phyloP scores from a whole-genome alignment of 371 early-diverging fungal species.

The Lichtheimia ramosa region DNA sequence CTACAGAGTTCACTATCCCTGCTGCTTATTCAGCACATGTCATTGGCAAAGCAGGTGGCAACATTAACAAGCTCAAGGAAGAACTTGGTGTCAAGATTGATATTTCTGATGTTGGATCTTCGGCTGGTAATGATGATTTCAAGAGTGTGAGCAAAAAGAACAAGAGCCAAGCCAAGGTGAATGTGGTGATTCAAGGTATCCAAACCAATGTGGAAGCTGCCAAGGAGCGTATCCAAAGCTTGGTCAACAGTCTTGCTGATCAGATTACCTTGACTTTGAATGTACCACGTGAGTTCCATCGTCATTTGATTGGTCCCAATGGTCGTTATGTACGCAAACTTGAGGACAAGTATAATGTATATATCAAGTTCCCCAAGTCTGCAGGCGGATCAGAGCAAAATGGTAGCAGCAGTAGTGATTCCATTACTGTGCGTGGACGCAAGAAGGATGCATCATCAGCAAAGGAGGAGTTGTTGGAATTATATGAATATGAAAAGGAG shows the following conservation, averaged over 20 bases:
- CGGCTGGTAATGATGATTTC: conserved; percentile 28
- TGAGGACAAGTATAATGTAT: conserved; percentile 80
- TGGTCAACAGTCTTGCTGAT: conserved; percentile 77
- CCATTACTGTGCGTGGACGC: conserved; percentile 74
- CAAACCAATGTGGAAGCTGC: conserved; percentile 76
- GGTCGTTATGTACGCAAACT: conserved; percentile 80
- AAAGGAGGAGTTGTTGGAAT: conserved; percentile 74
- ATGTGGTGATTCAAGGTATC: conserved; percentile 80
- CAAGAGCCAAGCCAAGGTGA: conserved; percentile 42
- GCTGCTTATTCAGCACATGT: conserved; percentile 73
- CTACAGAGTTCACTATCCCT: conserved; percentile 70
- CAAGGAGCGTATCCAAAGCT: conserved; percentile 66
- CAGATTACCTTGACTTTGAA: conserved; percentile 61
- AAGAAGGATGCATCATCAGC: conserved; percentile 74
- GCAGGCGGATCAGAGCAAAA: conserved; percentile 13
- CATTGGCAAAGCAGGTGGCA: conserved; percentile 87
- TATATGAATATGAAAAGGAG: conserved; percentile 77
- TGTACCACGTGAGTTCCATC: conserved; percentile 69
- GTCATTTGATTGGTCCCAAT: conserved; percentile 73
- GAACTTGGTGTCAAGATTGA: conserved; percentile 80
- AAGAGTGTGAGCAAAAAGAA: conserved; percentile 38
- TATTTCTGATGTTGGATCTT: conserved; percentile 57
- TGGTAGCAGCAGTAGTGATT: conserved; percentile 51
- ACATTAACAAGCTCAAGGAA: conserved; percentile 77
- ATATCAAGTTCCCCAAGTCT: conserved; percentile 70